These are phyloP conservation scores for Erysimum cheiri DNA, from an alignment of 441 rosid genomes.

Conservation along the genomic window DNA sequence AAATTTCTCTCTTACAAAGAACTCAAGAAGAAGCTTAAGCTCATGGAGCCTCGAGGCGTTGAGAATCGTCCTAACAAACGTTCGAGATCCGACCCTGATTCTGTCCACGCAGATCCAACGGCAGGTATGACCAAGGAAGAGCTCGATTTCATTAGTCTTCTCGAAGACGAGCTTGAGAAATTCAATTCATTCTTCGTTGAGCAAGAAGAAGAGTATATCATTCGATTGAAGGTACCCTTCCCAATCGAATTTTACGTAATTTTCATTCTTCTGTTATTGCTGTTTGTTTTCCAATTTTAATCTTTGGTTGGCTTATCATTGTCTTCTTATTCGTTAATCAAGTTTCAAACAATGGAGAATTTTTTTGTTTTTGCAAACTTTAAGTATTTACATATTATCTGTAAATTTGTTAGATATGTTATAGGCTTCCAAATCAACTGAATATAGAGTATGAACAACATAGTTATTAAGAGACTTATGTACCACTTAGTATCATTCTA, in stretches of 20 bases:
- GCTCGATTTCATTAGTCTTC: conserved; percentile 61
- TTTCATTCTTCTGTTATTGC: no score
- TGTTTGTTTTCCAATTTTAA: no score
- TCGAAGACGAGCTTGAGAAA: conserved; percentile 89
- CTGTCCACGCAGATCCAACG: conserved; percentile 29
- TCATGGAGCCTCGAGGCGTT: conserved; percentile 52
- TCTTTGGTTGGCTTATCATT: no score
- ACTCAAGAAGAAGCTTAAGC: conserved; percentile 78
- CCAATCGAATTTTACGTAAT: background rate
- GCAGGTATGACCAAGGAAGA: conserved; percentile 66
- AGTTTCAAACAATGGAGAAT: no score
- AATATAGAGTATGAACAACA: no score
- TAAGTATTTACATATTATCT: no score
- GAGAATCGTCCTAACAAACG: conserved; percentile 58
- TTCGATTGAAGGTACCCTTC: conserved; percentile 72
- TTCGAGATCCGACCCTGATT: conserved; percentile 49
- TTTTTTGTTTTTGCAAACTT: no score
- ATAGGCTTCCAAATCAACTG: no score
- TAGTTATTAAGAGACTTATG: no score
- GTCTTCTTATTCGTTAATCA: no score
- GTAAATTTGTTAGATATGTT: no score
- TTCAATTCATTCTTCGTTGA: conserved; percentile 86
- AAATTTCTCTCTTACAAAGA: conserved; percentile 87
- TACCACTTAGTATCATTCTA: no score
- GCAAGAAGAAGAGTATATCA: conserved; percentile 93